Conservation (phyloP, 1,284 basidiomycete genomes). For the Lentinus polychrous region DNA sequence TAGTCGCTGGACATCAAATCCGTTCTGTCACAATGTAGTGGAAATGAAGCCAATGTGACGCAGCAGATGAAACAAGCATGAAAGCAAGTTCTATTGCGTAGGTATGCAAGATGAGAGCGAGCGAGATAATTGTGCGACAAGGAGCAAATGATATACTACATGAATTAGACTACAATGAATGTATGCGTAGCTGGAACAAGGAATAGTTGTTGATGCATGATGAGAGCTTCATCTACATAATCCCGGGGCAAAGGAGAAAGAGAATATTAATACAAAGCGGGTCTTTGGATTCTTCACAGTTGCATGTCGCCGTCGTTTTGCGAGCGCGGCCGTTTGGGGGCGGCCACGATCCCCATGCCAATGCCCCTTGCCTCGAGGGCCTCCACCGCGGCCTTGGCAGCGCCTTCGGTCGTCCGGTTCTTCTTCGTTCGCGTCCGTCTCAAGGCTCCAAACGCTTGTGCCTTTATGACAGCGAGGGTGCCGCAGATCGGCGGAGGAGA, state of each 20-base stretch:
- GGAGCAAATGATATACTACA: conserved; percentile 8
- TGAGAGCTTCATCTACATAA: conserved; percentile 8
- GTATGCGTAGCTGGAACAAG: conserved; percentile 9
- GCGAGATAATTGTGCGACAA: conserved; percentile 7
- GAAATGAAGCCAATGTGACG: not conserved
- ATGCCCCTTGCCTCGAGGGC: conserved; percentile 71
- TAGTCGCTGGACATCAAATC: not conserved
- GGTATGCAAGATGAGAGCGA: conserved; percentile 5
- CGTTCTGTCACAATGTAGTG: not conserved
- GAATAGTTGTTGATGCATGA: conserved; percentile 10
- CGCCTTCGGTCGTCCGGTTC: conserved; percentile 65
- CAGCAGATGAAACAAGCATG: conserved; percentile 1
- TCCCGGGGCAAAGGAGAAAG: conserved; percentile 1
- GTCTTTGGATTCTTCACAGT: conserved; percentile 24
- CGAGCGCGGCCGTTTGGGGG: conserved; percentile 51
- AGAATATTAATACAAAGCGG: not conserved
- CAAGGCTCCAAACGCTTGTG: conserved; percentile 77
- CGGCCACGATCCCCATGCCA: conserved; percentile 44
- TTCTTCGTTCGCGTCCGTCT: conserved; percentile 67
- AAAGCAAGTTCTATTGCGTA: conserved; percentile 1
- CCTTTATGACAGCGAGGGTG: conserved; percentile 81
- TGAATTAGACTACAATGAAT: conserved; percentile 11
- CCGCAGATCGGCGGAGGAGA: conserved; percentile 55
- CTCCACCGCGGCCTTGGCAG: conserved; percentile 70
- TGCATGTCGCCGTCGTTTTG: conserved; percentile 40